These are phyloP conservation scores for Pseudohyphozyma bogoriensis DNA, from an alignment of 768 basidiomycete genomes.

Conservation along the genomic window DNA sequence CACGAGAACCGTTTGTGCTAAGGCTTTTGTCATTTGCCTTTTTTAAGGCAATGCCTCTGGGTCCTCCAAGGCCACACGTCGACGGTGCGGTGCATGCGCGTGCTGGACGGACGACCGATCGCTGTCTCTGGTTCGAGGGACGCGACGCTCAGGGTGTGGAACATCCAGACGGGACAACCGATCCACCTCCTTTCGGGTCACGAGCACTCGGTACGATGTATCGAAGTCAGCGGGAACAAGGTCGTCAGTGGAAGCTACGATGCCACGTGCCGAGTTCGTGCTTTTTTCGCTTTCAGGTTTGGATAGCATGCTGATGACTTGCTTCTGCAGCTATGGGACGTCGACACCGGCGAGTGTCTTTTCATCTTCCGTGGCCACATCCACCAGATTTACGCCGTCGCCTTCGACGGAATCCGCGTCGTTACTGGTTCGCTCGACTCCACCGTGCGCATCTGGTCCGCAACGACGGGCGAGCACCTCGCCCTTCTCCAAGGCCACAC, in stretches of 20 bases:
- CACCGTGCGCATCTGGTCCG: slow-evolving; percentile 85
- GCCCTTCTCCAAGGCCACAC: slow-evolving; percentile 86
- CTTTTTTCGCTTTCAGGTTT: neutral
- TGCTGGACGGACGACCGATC: slow-evolving; percentile 73
- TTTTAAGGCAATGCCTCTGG: slow-evolving; percentile 56
- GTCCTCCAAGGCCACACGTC: slow-evolving; percentile 73
- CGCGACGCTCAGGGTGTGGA: slow-evolving; percentile 78
- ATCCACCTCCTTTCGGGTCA: slow-evolving; percentile 62
- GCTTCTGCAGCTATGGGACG: slow-evolving; percentile 69
- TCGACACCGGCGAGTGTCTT: slow-evolving; percentile 78
- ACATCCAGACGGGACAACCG: slow-evolving; percentile 61
- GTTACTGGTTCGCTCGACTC: slow-evolving; percentile 86
- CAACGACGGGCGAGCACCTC: slow-evolving; percentile 64
- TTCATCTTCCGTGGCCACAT: slow-evolving; percentile 72
- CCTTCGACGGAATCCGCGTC: slow-evolving; percentile 72
- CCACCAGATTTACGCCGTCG: slow-evolving; percentile 81
- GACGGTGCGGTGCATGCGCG: slow-evolving; percentile 82
- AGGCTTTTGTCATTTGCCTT: no score
- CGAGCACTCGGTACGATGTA: slow-evolving; percentile 65
- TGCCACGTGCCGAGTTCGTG: slow-evolving; percentile 59
- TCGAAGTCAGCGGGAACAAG: slow-evolving; percentile 73
- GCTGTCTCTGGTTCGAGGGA: slow-evolving; percentile 88
- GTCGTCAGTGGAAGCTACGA: slow-evolving; percentile 94
- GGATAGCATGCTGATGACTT: neutral
- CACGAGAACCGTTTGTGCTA: no score